A percentile compares a stretch with the other conserved stretches of the same genome.
Evolutionary conservation across 2,329 filamentous ascomycete genomes (phyloP).

Genomic region (Microcera coccophila): DNA sequence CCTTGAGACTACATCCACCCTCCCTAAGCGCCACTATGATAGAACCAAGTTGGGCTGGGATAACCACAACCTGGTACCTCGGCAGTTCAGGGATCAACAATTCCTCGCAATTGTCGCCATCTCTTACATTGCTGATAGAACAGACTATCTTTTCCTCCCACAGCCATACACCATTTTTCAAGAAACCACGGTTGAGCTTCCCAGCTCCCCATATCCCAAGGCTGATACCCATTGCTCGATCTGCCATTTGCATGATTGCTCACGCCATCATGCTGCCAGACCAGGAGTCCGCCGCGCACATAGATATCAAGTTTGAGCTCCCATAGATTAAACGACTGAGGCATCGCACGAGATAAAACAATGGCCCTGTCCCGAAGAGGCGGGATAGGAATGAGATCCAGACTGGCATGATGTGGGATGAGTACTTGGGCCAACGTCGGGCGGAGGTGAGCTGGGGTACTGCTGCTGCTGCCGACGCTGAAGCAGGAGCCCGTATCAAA

Average conservation of each 20-base stretch:
- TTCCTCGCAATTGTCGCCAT: constrained; percentile 13
- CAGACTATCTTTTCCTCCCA: constrained; percentile 16
- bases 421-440: constrained; percentile 26
- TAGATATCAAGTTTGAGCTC: constrained; percentile 28
- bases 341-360: constrained; percentile 21
- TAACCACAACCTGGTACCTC: no score
- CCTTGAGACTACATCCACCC: no score
- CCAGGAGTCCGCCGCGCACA: constrained; percentile 14
- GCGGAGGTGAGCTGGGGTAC: constrained; percentile 17
- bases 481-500: neutral
- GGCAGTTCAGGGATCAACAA: neutral
- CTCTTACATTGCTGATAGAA: constrained; percentile 20
- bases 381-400: constrained; percentile 26
- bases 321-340: constrained; percentile 16
- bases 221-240: constrained; percentile 12
- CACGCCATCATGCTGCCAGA: constrained; percentile 11
- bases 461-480: neutral
- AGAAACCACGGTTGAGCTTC: constrained; percentile 29
- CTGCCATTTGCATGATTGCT: neutral
- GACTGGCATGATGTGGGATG: constrained; percentile 23
- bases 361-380: constrained; percentile 25
- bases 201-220: constrained; percentile 28
- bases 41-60: no score
- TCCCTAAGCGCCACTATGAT: no score
- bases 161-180: constrained; percentile 22